Percentiles rank a stretch among this genome's conserved stretches.
Evolutionary conservation across 441 rosid species (phyloP).

Genomic region (Croton setiger): DNA sequence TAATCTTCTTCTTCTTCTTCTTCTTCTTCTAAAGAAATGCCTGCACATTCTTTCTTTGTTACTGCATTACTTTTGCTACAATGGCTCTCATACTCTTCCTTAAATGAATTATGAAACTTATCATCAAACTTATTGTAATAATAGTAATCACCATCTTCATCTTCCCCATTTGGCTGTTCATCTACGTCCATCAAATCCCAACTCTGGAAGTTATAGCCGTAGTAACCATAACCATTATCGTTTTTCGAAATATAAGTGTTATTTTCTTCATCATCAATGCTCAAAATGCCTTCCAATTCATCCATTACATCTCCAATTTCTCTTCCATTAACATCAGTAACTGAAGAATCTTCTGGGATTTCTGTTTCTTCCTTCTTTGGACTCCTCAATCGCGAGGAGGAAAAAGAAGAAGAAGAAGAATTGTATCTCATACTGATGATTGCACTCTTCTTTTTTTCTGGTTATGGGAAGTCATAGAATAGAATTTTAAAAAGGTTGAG

Average conservation of each 20-base stretch:
- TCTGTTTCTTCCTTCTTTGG: constrained; percentile 57
- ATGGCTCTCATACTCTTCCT: constrained; percentile 6
- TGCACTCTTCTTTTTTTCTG: constrained; percentile 2
- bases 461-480: neutral
- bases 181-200: constrained; percentile 42
- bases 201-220: constrained; percentile 11
- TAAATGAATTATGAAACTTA: constrained; percentile 11
- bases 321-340: neutral
- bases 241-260: neutral
- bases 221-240: neutral
- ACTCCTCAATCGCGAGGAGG: constrained; percentile 28
- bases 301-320: constrained; percentile 21
- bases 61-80: neutral
- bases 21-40: constrained; percentile 32
- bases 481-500: neutral
- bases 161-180: constrained; percentile 24
- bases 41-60: constrained; percentile 33
- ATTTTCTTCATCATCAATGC: constrained; percentile 30
- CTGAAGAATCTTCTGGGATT: constrained; percentile 21
- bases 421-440: constrained; percentile 25
- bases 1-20: constrained; percentile 31
- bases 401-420: constrained; percentile 8
- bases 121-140: neutral
- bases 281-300: constrained; percentile 39
- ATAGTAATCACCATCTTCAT: constrained; percentile 23